Evolutionary conservation across 2,329 filamentous ascomycete genomes (phyloP).

Genomic region (Aspergillus pseudonomiae): DNA sequence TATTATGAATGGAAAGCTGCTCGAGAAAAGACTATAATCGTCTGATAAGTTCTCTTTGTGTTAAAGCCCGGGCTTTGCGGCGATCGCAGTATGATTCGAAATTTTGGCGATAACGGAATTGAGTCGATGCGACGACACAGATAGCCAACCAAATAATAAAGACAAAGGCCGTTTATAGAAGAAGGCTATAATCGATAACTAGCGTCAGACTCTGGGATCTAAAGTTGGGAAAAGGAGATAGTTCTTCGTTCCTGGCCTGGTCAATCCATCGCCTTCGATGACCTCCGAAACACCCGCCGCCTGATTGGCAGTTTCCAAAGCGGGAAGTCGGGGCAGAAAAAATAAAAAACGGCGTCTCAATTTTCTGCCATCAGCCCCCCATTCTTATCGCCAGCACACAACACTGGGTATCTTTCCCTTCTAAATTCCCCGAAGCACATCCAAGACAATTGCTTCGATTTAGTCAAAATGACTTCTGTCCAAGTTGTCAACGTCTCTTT

Average conservation of each 20-base stretch:
- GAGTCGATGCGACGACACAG: neutral
- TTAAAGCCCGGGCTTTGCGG: neutral
- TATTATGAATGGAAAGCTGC: neutral
- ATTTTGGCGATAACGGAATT: neutral
- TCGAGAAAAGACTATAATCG: neutral
- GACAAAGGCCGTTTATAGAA: too few relatives aligned
- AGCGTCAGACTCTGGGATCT: neutral
- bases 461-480: constrained; percentile 64
- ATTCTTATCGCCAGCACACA: constrained; percentile 19
- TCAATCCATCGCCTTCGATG: constrained; percentile 8
- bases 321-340: constrained; percentile 40
- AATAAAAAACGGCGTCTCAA: constrained; percentile 31
- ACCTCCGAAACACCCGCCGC: constrained; percentile 28
- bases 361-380: constrained; percentile 10
- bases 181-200: neutral
- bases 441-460: constrained; percentile 14
- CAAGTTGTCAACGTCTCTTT: constrained; percentile 53
- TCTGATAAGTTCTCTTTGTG: neutral
- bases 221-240: constrained; percentile 2
- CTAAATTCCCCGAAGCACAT: neutral
- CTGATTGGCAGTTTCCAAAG: constrained; percentile 31
- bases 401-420: constrained; percentile 3
- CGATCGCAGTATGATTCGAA: neutral
- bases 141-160: neutral
- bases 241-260: neutral